Evolutionary conservation across 129 eudicot genomes (phyloP).

Genomic region (Apium graveolens): DNA sequence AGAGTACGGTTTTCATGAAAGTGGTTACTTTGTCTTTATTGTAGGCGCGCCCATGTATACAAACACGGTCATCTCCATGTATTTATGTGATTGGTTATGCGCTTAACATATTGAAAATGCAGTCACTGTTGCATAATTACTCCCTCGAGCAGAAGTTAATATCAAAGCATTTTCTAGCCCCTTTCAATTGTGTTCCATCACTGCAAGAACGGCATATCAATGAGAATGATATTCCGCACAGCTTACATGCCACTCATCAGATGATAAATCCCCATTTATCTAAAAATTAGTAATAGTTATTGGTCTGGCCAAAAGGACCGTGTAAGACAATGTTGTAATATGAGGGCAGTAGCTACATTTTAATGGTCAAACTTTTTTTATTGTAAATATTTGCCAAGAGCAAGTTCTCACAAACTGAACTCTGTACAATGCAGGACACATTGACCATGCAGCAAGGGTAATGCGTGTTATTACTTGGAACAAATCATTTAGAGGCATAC

Average conservation of each 20-base stretch:
- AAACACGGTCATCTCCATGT: neutral
- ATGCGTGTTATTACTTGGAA: slow-evolving; percentile 99
- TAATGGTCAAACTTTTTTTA: neutral
- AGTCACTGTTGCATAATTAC: neutral
- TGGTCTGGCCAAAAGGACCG: neutral
- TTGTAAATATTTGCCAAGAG: neutral
- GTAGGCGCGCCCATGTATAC: neutral
- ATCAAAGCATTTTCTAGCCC: neutral
- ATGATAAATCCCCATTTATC: neutral
- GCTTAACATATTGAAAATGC: neutral
- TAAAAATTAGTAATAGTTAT: neutral
- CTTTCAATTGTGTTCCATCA: neutral
- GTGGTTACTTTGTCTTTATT: neutral
- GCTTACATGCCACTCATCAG: neutral
- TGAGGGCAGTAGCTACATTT: neutral
- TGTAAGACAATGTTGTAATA: neutral
- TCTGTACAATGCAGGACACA: slow-evolving; percentile 54
- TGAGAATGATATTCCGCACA: neutral
- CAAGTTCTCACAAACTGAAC: neutral
- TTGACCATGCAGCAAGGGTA: slow-evolving; percentile 94
- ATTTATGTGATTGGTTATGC: neutral
- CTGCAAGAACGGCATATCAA: neutral
- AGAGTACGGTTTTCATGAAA: neutral
- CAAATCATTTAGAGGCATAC: slow-evolving; percentile 64
- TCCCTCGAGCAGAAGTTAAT: neutral